A percentile compares a stretch with the other conserved stretches of the same genome.
Evolutionary conservation across 2,329 filamentous ascomycete species (phyloP).

Genomic region (Talaromyces rugulosus): DNA sequence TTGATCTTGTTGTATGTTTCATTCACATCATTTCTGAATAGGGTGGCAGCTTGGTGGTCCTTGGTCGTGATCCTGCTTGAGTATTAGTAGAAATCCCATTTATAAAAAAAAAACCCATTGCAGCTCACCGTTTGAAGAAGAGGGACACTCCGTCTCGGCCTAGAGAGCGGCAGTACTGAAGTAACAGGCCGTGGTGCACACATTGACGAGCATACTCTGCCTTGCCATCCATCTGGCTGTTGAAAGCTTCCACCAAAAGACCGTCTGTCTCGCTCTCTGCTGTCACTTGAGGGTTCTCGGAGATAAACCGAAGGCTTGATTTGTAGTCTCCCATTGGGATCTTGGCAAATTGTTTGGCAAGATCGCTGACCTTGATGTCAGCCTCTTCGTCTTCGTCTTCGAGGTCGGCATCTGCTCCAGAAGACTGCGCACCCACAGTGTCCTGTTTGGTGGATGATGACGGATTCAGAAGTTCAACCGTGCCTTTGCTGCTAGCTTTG

Average conservation of each 20-base stretch:
- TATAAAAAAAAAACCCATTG: not conserved
- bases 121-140: slow-evolving; percentile 78
- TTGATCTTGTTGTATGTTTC: slow-evolving; percentile 81
- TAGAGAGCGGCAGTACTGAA: slow-evolving; percentile 91
- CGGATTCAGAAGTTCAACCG: slow-evolving; percentile 74
- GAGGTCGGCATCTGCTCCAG: slow-evolving; percentile 54
- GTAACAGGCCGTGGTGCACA: slow-evolving; percentile 85
- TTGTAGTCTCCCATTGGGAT: slow-evolving; percentile 74
- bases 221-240: slow-evolving; percentile 72
- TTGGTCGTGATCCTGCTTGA: slow-evolving; percentile 66
- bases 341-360: slow-evolving; percentile 75
- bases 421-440: slow-evolving; percentile 50
- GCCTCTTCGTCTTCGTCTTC: slow-evolving; percentile 61
- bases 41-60: slow-evolving; percentile 81
- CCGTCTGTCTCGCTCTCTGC: slow-evolving; percentile 86
- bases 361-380: slow-evolving; percentile 68
- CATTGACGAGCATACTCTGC: slow-evolving; percentile 76
- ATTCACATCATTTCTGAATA: slow-evolving; percentile 91
- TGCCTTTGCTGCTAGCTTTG: slow-evolving; percentile 43
- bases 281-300: slow-evolving; percentile 71
- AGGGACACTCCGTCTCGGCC: slow-evolving; percentile 82
- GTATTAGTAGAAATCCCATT: slow-evolving; percentile 6
- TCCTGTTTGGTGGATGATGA: slow-evolving; percentile 29
- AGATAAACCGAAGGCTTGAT: slow-evolving; percentile 70
- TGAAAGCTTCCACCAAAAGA: slow-evolving; percentile 85